phyloP scores from a whole-genome alignment of 2,329 filamentous ascomycete genomes.

The Fusarium devonianum region DNA sequence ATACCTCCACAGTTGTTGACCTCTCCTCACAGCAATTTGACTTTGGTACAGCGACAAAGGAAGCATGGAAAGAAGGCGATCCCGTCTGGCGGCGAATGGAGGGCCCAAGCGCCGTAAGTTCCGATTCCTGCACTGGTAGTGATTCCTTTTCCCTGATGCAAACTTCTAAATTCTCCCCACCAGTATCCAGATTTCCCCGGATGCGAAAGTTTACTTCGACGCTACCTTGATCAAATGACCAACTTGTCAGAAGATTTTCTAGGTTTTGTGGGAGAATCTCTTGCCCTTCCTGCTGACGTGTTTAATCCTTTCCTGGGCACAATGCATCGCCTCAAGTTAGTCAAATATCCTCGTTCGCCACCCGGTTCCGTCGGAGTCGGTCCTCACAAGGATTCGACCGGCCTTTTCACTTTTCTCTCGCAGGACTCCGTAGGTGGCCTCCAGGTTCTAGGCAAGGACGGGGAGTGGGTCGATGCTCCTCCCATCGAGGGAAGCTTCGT shows the following conservation, averaged over 20 bases:
- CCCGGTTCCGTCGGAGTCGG: constrained; percentile 4
- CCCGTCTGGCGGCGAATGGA: constrained; percentile 4
- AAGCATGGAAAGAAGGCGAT: background rate
- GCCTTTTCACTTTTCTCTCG: constrained; percentile 7
- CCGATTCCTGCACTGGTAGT: background rate
- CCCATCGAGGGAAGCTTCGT: constrained; percentile 9
- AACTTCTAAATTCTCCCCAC: background rate
- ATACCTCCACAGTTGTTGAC: background rate
- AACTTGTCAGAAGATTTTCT: constrained; percentile 3
- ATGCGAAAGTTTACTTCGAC: constrained; percentile 3
- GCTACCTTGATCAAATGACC: constrained; percentile 3
- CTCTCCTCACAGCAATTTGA: background rate
- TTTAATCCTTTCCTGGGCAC: background rate
- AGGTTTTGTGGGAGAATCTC: constrained; percentile 2
- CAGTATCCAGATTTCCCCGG: constrained; percentile 2
- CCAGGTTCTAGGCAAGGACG: constrained; percentile 4
- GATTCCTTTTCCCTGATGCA: background rate
- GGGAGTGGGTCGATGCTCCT: constrained; percentile 5
- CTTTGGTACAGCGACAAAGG: constrained; percentile 1
- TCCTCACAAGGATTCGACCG: constrained; percentile 4
- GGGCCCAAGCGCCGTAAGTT: background rate
- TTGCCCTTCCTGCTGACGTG: background rate
- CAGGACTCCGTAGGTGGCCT: constrained; percentile 3
- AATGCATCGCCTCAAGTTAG: constrained; percentile 9
- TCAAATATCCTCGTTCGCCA: constrained; percentile 3